Conservation (phyloP, 805 yeast species). For the Ogataea sp. region DNA sequence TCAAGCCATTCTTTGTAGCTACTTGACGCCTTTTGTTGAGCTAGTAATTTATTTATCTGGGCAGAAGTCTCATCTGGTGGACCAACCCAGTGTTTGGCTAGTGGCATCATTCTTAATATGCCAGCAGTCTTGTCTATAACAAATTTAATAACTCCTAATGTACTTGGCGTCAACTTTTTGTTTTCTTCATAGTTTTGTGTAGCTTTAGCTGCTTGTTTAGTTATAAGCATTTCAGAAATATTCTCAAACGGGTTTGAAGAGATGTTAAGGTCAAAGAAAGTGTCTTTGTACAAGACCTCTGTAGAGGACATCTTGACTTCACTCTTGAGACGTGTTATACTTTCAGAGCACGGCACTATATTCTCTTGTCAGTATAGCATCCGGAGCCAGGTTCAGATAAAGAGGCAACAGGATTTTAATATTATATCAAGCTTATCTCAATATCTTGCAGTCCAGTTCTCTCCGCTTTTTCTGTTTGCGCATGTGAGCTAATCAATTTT, state of each 20-base stretch:
- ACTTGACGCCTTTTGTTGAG: constrained; percentile 39
- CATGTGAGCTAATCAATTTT: too few relatives aligned
- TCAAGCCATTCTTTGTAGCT: constrained; percentile 57
- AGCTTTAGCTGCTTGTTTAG: not conserved
- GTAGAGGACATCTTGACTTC: not conserved
- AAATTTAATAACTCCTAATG: too few relatives aligned
- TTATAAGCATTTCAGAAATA: constrained; percentile 13
- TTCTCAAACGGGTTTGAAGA: constrained; percentile 19
- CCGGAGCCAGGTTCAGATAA: too few relatives aligned
- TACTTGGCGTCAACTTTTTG: too few relatives aligned
- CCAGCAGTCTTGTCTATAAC: constrained; percentile 14
- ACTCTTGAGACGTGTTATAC: too few relatives aligned
- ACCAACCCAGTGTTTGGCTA: constrained; percentile 26
- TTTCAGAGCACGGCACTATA: too few relatives aligned
- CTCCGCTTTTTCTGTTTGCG: too few relatives aligned
- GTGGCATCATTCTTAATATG: constrained; percentile 24
- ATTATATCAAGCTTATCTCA: too few relatives aligned
- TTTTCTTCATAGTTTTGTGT: not conserved
- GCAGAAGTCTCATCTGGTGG: constrained; percentile 31
- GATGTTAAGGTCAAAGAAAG: constrained; percentile 11
- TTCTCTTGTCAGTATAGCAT: too few relatives aligned
- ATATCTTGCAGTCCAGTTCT: too few relatives aligned
- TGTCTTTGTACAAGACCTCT: constrained; percentile 7
- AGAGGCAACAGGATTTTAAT: too few relatives aligned
- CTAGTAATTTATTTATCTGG: constrained; percentile 27